phyloP scores from a whole-genome alignment of 257 asterid genomes.

The Eustoma russellianum region DNA sequence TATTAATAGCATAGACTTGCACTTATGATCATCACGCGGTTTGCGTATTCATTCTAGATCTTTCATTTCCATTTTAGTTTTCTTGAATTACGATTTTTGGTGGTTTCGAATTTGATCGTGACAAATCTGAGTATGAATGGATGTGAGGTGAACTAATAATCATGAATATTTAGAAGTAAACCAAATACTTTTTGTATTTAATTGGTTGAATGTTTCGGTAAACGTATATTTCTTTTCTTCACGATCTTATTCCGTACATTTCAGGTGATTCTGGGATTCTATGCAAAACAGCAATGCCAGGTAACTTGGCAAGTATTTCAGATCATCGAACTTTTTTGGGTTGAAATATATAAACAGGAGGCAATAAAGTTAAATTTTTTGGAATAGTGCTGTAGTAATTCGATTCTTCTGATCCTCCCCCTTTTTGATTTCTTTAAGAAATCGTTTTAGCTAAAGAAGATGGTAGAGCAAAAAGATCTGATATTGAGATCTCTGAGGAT shows the following conservation, averaged over 20 bases:
- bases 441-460: slow-evolving; percentile 27
- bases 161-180: too few species aligned
- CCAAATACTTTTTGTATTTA: not conserved
- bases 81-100: too few species aligned
- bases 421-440: slow-evolving; percentile 13
- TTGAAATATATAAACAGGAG: not conserved
- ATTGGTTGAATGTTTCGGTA: not conserved
- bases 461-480: slow-evolving; percentile 26
- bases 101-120: not conserved
- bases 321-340: not conserved
- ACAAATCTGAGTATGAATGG: too few species aligned
- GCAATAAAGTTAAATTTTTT: too few species aligned
- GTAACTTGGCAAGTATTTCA: slow-evolving; percentile 18
- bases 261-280: slow-evolving; percentile 28
- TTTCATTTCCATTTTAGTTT: not conserved
- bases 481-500: slow-evolving; percentile 38
- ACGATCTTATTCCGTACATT: not conserved
- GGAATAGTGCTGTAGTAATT: not conserved
- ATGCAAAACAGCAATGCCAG: slow-evolving; percentile 49
- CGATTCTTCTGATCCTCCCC: not conserved
- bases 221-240: not conserved
- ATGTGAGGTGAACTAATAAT: too few species aligned
- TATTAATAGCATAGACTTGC: too few species aligned
- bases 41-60: not conserved
- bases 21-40: not conserved